Evolutionary conservation across 2,329 filamentous ascomycete genomes (phyloP), one percentile per base, ranked within the genome.

Genomic region (Chrysoporthe puriensis): DNA sequence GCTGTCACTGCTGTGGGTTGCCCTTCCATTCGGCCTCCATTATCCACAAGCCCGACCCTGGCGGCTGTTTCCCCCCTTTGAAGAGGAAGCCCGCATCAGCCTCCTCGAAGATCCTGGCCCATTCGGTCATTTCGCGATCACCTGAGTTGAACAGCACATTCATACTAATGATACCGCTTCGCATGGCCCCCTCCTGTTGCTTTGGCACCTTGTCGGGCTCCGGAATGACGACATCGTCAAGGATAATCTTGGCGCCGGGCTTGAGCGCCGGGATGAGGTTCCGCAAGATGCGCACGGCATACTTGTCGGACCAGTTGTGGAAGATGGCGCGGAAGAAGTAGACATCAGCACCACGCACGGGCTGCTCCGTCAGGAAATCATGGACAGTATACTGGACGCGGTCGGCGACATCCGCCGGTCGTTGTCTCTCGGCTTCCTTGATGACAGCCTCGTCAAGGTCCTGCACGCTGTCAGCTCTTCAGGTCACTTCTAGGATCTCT

Each of bases 271-370:
- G 76, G 9, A 77, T 68, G 6, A 79, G 71, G 0, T 71, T 71
- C 21, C 72, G 70, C 32, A 79, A 68, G 46, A 80, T 77, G 56
- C 74, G 68, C 1, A 77, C 59, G 58, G 71, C 74, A 67, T 79
- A 76, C 62, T 75, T 75, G 69, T 80, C 75, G 0, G 73, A 66
- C 71, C 75, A 79, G 63, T 74, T 74, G 66, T 79, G 77, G 58
- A 79, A 74, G 50, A 79, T 76, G 62, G 72, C 72, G 34, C 76
- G 74, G 66, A 79, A 73, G 56, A 78, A 66, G 52, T 66, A 66
- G 16, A 62, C 72, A 61, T 76, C 64, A 1, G 50, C 42, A 5
- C 42, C 64, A 26, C 52, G 59, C 36, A 58, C 42, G 34, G 59
- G 52, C 50, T 66, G 59, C 4, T 34, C 36, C 9, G 64, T 58